Base-by-base conservation (phyloP, 768 basidiomycete genomes). In the Calocybe cyanea region DNA sequence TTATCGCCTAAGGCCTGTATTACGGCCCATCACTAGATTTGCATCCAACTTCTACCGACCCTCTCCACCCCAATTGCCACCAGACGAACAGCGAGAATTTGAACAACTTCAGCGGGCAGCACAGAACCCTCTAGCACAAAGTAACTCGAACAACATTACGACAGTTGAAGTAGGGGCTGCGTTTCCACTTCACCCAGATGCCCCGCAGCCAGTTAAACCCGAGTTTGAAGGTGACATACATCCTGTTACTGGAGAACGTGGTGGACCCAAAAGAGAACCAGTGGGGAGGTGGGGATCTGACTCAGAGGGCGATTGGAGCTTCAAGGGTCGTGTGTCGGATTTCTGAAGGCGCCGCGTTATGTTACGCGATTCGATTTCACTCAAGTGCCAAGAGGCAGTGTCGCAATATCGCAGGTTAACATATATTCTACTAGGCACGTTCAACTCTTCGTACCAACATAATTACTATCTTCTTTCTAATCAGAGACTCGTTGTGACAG, bases 251-350 rank as follows among this genome's bases (percentile, higher is more conserved):
- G 92, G 92, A 10, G 92, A 95, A 63, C 67, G 76, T 38, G 90
- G 88, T 0, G 92, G 92, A 0, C 92, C 92, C 17, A 94, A 93
- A 70, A 74, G 70, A 23, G 92, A 95, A 60, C 92, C 92, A 11
- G 76, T 93, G 8, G 60, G 67, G 28, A 75, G 68, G 41, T 84
- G 81, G 80, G 69, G 67, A 14, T 64, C 65, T 41, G 68, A 69
- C 45, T 66, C 72, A 30, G 72, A 75, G 36, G 85, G 86, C 2
- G 92, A 93, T 58, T 94, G 92, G 92, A 93, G 89, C 54, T 89
- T 85, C 69, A 90, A 88, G 56, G 92, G 92, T 9, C 73, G 89
- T 18, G 90, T 90, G 20, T 87, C 88, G 15, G 91, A 92, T 69
- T 92, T 92, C 64, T 92, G 62, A 35, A 18, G 7, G 7, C 7